phyloP scores from a whole-genome alignment of 257 asterid genomes.

The Solanum arcanum region DNA sequence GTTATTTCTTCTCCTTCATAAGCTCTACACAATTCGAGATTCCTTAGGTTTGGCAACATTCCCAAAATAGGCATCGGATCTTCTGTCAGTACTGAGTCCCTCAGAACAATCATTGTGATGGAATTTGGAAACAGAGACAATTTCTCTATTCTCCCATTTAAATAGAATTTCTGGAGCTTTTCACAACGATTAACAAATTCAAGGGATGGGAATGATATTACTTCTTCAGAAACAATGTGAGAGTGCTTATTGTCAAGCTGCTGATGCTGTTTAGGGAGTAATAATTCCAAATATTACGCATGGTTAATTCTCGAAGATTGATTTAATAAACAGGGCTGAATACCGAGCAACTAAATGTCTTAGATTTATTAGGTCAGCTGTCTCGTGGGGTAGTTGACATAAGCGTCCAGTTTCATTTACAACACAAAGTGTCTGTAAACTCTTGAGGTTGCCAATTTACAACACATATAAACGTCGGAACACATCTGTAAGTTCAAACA shows the following conservation, averaged over 20 bases:
- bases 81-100: too few relatives aligned
- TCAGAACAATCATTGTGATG: too few relatives aligned
- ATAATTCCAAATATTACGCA: accelerated
- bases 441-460: background rate
- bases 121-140: background rate
- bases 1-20: background rate
- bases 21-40: background rate
- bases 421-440: background rate
- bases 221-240: background rate
- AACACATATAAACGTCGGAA: background rate
- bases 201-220: background rate
- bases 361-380: background rate
- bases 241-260: background rate
- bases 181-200: background rate
- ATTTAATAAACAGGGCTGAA: background rate
- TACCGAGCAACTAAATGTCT: background rate
- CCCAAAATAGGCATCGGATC: background rate
- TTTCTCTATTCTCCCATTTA: background rate
- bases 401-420: too few relatives aligned
- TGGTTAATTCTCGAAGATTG: background rate
- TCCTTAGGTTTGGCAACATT: background rate
- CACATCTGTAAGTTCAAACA: background rate
- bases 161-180: background rate
- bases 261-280: background rate
- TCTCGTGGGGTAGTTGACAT: background rate